Percentiles rank a stretch among this genome's conserved stretches.
Evolutionary conservation across 306 rosid genomes (phyloP).

Genomic region (Nissolia schottii): DNA sequence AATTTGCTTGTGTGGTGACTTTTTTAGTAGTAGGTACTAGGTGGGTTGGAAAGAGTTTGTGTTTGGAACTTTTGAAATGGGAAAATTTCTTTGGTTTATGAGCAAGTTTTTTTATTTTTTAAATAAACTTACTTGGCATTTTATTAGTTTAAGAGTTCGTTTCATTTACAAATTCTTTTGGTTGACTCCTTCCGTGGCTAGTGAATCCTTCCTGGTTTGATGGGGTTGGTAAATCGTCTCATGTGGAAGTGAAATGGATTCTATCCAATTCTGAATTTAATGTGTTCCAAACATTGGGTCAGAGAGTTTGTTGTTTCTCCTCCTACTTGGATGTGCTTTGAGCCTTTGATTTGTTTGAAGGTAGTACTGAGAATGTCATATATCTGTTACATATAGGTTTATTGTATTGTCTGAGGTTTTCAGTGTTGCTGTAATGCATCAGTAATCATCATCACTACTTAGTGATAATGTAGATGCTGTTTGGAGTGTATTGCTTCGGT

Average conservation of each 20-base stretch:
- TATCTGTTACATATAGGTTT: background rate
- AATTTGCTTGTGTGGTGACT: background rate
- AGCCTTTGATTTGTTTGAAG: background rate
- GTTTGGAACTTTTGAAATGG: background rate
- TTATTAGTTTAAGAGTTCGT: background rate
- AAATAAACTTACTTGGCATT: background rate
- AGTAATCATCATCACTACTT: background rate
- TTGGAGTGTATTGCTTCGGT: conserved; percentile 1
- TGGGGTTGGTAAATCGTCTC: background rate
- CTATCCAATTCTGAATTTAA: background rate
- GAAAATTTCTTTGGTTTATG: background rate
- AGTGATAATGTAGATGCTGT: background rate
- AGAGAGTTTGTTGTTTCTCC: background rate
- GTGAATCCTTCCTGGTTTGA: background rate
- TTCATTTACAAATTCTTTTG: background rate
- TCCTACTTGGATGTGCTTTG: background rate
- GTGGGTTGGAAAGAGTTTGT: background rate
- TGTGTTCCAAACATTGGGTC: background rate
- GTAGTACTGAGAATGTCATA: background rate
- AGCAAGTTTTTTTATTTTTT: background rate
- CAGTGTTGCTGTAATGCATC: background rate
- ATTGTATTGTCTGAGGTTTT: background rate
- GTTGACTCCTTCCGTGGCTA: background rate
- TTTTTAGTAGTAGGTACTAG: background rate
- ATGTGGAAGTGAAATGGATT: background rate